Base-by-base conservation (phyloP, 208 protist species). In the Naegleria gruberi region DNA sequence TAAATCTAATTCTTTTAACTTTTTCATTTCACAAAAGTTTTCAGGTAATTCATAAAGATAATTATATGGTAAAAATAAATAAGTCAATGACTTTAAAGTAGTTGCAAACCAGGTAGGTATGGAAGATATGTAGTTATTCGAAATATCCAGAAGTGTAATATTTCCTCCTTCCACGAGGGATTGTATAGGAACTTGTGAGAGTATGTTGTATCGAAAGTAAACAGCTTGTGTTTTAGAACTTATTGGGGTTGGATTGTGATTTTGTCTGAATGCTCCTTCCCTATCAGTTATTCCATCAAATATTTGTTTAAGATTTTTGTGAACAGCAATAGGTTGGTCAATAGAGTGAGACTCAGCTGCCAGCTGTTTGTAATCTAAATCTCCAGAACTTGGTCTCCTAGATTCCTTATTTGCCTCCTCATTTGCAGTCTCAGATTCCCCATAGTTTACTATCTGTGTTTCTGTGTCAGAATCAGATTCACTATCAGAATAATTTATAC, bases 1-100 rank as follows among this genome's bases (percentile, higher is more conserved):
- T 19, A 87, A 87, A 55, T 87, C 83, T 55, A 87, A 55, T 55
- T 87, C 83, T 40, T 34, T 87, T 10, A 87, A 51, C 1, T 55
- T 47, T 41, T 87, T 87, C 23, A 87, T 30, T 87, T 45, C 83
- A 55, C 8, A 26, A 87, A 87, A 87, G 1, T 87, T 87, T 40
- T 87, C 83, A 23, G 83, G 83, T 41, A 87, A 55, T 30, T 87
- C 83, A 40, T 30, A 55, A 3, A 87, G 37, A 41, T 30, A 55
- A 43, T 87, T 87, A 17, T 87, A 19, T 19, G 43, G 42, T 12
- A 87, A 12, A 34, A 30, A 44, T 41, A 87, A 55, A 87, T 34
- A 30, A 12, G 83, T 87, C 7, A 87, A 34, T 12, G 41, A 41
- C 40, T 83, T 83, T 55, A 87, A 55, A 51, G 83, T 55, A n/a